phyloP scores from a whole-genome alignment of 148 eudicot genomes.

The Amaranthus hypochondriacus region DNA sequence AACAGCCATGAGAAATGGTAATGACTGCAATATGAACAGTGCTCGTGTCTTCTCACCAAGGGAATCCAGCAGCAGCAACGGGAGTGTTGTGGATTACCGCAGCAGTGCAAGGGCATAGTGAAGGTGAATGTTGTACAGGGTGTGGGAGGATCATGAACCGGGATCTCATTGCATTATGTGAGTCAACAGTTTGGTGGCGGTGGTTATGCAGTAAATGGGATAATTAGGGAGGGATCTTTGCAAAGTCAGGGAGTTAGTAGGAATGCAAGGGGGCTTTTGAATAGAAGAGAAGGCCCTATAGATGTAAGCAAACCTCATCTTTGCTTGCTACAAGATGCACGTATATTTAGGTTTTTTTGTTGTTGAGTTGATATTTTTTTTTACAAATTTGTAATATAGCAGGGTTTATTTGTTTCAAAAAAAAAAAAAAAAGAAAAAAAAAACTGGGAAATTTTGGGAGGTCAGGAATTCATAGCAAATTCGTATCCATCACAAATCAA shows the following conservation, averaged over 20 bases:
- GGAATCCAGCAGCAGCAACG: no score
- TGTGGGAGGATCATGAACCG: no score
- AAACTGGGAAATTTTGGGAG: constrained; percentile 36
- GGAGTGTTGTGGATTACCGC: no score
- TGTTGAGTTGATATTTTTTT: constrained; percentile 32
- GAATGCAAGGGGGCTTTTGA: constrained; percentile 20
- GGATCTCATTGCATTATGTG: no score
- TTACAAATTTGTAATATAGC: constrained; percentile 30
- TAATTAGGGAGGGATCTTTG: constrained; percentile 12
- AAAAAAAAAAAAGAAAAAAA: constrained; percentile 39
- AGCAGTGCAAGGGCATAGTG: no score
- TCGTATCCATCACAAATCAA: constrained; percentile 11
- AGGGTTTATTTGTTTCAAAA: constrained; percentile 66
- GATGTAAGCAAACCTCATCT: constrained; percentile 21
- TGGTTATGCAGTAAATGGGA: constrained; percentile 17
- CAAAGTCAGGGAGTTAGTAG: constrained; percentile 56
- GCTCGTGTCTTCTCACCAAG: no score
- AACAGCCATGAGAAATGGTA: no score
- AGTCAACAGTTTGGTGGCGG: constrained; percentile 10
- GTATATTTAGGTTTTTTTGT: constrained; percentile 60
- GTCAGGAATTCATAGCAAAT: constrained; percentile 11
- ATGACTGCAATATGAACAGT: no score
- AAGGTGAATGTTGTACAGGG: no score
- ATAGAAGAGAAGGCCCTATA: constrained; percentile 4
- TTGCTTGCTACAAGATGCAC: constrained; percentile 35